A percentile compares a stretch with the other conserved stretches of the same genome.
phyloP scores from a whole-genome alignment of 2,329 filamentous ascomycete genomes.

The Beauveria sp. region DNA sequence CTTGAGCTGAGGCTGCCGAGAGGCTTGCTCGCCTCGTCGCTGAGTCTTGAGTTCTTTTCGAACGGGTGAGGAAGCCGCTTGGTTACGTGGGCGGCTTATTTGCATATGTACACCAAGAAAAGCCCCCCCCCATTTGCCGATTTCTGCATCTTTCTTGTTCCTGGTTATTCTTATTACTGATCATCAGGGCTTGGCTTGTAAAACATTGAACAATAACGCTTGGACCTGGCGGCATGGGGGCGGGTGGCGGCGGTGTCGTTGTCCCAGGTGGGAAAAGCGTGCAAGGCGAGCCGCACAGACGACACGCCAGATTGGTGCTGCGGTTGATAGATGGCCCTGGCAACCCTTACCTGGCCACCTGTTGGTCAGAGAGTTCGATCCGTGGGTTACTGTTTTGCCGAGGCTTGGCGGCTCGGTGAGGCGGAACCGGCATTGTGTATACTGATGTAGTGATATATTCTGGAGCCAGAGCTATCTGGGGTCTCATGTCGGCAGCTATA shows the following conservation, averaged over 20 bases:
- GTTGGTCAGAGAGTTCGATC: not conserved
- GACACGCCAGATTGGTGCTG: not conserved
- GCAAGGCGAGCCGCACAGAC: conserved; percentile 4
- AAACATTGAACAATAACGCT: not conserved
- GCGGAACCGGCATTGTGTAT: too few species aligned
- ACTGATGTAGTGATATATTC: not conserved
- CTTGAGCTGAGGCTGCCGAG: conserved; percentile 4
- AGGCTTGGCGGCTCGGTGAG: not conserved
- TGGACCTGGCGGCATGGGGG: conserved; percentile 6
- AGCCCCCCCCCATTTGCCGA: not conserved
- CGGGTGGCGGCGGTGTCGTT: conserved; percentile 9
- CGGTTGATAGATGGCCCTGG: too few species aligned
- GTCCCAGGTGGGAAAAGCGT: conserved; percentile 1
- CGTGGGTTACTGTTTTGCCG: not conserved
- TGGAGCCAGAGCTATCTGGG: too few species aligned
- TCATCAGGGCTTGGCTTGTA: not conserved
- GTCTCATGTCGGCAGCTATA: not conserved
- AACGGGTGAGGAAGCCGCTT: not conserved
- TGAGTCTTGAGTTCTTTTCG: not conserved
- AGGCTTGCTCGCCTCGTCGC: not conserved
- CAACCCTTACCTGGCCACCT: too few species aligned
- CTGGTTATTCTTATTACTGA: not conserved
- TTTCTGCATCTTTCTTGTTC: not conserved
- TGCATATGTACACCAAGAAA: not conserved
- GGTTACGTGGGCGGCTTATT: not conserved